phyloP scores from a whole-genome alignment of 2,329 filamentous ascomycete genomes.

The Akanthomyces uredinophilus region DNA sequence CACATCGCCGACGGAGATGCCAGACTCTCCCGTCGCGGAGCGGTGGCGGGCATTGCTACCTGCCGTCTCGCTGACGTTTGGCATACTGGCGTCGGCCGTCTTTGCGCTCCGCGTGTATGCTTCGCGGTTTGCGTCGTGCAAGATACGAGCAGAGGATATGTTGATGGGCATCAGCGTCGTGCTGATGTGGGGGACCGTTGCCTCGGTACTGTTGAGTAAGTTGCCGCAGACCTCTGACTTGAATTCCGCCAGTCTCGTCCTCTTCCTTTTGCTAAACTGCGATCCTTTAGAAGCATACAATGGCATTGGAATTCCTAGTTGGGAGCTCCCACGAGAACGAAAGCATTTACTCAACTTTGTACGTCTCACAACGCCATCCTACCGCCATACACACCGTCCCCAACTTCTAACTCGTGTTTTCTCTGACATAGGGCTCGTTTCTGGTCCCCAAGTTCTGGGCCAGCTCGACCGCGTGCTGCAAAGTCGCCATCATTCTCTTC shows the following conservation, averaged over 20 bases:
- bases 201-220: conserved; percentile 9
- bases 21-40: neutral
- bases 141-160: conserved; percentile 11
- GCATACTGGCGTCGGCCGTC: conserved; percentile 2
- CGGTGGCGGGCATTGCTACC: neutral
- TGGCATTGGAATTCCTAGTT: conserved; percentile 3
- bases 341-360: conserved; percentile 1
- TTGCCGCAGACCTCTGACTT: neutral
- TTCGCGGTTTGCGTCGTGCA: neutral
- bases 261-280: neutral
- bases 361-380: neutral
- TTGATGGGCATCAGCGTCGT: conserved; percentile 12
- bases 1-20: conserved; percentile 6
- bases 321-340: neutral
- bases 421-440: conserved; percentile 3
- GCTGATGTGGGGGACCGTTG: conserved; percentile 14
- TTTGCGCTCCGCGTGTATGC: conserved; percentile 9
- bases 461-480: conserved; percentile 11
- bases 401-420: neutral
- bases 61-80: conserved; percentile 12
- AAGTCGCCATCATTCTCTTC: conserved; percentile 14
- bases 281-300: conserved; percentile 8
- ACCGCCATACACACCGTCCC: too few species aligned
- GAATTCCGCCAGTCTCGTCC: neutral
- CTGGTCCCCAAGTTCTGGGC: conserved; percentile 14